Evolutionary conservation across 306 rosid species (phyloP).

Genomic region (Chamaecrista fasciculata): DNA sequence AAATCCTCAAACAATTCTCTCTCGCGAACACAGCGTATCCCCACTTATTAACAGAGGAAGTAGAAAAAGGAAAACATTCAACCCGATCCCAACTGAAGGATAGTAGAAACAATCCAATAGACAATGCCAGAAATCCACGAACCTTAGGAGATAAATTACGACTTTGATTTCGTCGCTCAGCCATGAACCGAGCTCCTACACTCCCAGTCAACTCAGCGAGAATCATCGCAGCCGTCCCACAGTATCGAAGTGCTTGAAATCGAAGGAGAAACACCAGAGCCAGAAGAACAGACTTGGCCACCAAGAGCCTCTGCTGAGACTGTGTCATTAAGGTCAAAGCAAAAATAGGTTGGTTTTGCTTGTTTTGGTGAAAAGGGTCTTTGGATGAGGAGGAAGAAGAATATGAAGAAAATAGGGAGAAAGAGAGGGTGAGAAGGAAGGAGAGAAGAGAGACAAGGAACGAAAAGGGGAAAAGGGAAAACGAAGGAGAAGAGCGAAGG

Average conservation of each 20-base stretch:
- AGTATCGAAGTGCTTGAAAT: constrained; percentile 78
- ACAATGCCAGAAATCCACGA: constrained; percentile 61
- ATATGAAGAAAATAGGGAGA: constrained; percentile 36
- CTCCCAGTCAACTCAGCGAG: constrained; percentile 78
- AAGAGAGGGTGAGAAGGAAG: constrained; percentile 49
- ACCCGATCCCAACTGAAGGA: constrained; percentile 79
- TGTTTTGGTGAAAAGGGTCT: constrained; percentile 42
- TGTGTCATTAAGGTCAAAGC: constrained; percentile 39
- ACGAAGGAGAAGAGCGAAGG: constrained; percentile 79
- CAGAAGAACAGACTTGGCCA: constrained; percentile 59
- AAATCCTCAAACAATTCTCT: constrained; percentile 59
- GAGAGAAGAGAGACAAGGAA: constrained; percentile 71
- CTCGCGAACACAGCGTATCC: constrained; percentile 36
- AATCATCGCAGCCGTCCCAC: constrained; percentile 89
- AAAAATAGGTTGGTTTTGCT: constrained; percentile 38
- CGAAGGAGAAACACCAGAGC: constrained; percentile 76
- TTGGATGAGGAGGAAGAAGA: constrained; percentile 41
- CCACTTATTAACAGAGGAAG: constrained; percentile 27
- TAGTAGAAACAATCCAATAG: constrained; percentile 54
- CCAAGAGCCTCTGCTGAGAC: constrained; percentile 46
- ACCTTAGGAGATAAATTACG: constrained; percentile 34
- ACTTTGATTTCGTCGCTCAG: constrained; percentile 30
- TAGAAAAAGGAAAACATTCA: constrained; percentile 73
- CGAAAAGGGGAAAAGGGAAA: constrained; percentile 67
- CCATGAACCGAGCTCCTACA: constrained; percentile 45